phyloP scores from a whole-genome alignment of 257 asterid genomes.

The Parsonsia alboflavescens region DNA sequence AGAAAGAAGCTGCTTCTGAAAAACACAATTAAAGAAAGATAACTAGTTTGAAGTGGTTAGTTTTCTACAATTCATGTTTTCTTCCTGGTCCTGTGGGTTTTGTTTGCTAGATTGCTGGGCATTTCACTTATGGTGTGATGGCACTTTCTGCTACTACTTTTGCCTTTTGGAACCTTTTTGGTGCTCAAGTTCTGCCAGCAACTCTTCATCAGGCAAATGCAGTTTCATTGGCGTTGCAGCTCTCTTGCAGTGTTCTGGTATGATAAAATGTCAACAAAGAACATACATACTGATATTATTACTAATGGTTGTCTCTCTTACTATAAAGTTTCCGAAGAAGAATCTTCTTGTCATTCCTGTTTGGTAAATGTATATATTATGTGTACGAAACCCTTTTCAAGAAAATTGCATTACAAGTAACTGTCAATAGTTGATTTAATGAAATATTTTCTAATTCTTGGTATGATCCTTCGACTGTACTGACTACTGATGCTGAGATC shows the following conservation, averaged over 20 bases:
- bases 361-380: background rate
- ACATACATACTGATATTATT: background rate
- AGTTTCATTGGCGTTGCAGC: conserved; percentile 93
- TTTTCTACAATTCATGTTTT: conserved; percentile 4
- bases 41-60: background rate
- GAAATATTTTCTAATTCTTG: background rate
- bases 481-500: background rate
- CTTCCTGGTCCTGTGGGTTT: conserved; percentile 14
- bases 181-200: conserved; percentile 75
- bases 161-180: conserved; percentile 86
- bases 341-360: background rate
- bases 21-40: background rate
- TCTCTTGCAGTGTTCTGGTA: conserved; percentile 99
- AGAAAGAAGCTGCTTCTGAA: background rate
- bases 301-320: background rate
- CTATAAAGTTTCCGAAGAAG: background rate
- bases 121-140: conserved; percentile 96
- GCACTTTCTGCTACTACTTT: conserved; percentile 94
- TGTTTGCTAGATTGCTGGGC: conserved; percentile 78
- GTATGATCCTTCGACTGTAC: background rate
- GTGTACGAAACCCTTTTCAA: background rate
- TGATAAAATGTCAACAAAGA: conserved; percentile 13
- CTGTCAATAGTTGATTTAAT: background rate
- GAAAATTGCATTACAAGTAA: background rate
- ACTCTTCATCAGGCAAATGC: conserved; percentile 83